These are phyloP conservation scores for Ustilago shanxiensis DNA, from an alignment of 1,284 basidiomycete species.

Conservation along the genomic window DNA sequence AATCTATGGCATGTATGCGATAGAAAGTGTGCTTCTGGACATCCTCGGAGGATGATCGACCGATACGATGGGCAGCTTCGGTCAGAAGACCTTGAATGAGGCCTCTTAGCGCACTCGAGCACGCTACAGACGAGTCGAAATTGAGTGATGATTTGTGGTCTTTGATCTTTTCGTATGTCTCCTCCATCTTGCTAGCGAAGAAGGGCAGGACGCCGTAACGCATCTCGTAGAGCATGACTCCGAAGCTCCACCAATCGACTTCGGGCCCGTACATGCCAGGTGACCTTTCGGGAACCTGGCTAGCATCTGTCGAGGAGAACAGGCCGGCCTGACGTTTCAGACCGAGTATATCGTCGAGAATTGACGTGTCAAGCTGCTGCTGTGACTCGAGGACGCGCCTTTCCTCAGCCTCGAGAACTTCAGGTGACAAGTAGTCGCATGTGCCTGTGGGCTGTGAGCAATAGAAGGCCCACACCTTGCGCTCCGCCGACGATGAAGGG, in stretches of 20 bases:
- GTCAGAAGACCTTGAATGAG: constrained; percentile 55
- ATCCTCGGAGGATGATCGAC: constrained; percentile 45
- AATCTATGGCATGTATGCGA: constrained; percentile 45
- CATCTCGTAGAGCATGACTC: constrained; percentile 69
- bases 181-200: constrained; percentile 61
- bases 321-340: constrained; percentile 5
- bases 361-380: constrained; percentile 28
- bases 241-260: constrained; percentile 69
- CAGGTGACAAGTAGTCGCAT: constrained; percentile 68
- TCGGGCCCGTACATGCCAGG: constrained; percentile 67
- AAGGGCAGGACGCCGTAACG: constrained; percentile 64
- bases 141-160: constrained; percentile 53
- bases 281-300: constrained; percentile 10
- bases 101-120: constrained; percentile 32
- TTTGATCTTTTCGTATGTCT: constrained; percentile 65
- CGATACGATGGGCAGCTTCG: constrained; percentile 45
- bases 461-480: constrained; percentile 62
- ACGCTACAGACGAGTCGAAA: constrained; percentile 37
- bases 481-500: constrained; percentile 12
- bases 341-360: constrained; percentile 34
- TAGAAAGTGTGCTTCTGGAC: constrained; percentile 58
- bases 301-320: not conserved
- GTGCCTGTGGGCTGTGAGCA: constrained; percentile 65
- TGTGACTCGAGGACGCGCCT: constrained; percentile 51
- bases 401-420: constrained; percentile 65